Base-by-base conservation (phyloP, 2,329 filamentous ascomycete genomes). In the Bipolaris victoriae region DNA sequence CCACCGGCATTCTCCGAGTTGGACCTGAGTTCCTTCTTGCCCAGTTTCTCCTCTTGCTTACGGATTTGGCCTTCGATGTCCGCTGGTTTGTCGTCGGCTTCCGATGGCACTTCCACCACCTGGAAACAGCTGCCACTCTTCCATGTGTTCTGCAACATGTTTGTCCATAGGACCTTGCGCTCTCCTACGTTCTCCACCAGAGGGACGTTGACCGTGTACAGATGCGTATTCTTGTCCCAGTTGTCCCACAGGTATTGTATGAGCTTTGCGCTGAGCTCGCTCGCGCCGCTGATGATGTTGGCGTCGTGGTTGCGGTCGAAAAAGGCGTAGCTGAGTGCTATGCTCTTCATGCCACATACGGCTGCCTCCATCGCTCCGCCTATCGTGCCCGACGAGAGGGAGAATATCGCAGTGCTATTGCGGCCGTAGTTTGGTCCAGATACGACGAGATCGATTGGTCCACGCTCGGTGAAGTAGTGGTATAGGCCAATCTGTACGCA, bases 131-230 rank as follows among this genome's bases (percentile, higher is more conserved):
- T 90, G 3, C 90, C 91, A n/a, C 84, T 83, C 18, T 81, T 82
- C 95, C 95, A 99, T 71, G 89, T 88, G 76, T 98, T 99, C 78
- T 97, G 91, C 69, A 98, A 79, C 84, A 97, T 90, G 60, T 86
- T 81, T 2, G 95, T 94, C 79, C 88, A 97, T n/a, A 95, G 70
- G 3, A 93, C 87, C 78, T 90, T 92, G 52, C 84, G 83, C 16
- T 80, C 74, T 65, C 88, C 88, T 1, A 97, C 86, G 6, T 87
- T 89, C 58, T 90, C 88, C 13, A 95, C 83, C 10, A 98, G 81
- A 18, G 95, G 94, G 7, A 98, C 89, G 72, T 98, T 98, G 66
- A 98, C 88, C 46, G 85, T 90, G 76, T 97, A 98, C n/a, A 98
- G 79, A 71, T 96, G 91, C 5, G 91, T 88, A 58, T 83, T 84